A percentile compares a stretch with the other conserved stretches of the same genome.
Conservation (phyloP, 2,329 filamentous ascomycete genomes). For the Aspergillus glaucus region DNA sequence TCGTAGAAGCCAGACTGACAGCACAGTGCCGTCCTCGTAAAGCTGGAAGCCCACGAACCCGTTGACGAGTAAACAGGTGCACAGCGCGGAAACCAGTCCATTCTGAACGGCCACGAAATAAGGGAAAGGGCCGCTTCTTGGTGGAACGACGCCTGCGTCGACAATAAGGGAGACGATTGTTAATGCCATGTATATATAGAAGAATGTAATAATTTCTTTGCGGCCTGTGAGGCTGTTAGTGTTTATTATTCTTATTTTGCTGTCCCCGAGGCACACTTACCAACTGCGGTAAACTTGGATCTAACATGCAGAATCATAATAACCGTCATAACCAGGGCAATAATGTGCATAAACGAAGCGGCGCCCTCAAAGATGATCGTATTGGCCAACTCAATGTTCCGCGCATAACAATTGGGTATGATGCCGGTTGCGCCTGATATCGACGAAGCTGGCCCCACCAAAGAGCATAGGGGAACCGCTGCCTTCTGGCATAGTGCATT, state of each 20-base stretch:
- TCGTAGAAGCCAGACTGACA: slow-evolving; percentile 90
- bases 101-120: slow-evolving; percentile 89
- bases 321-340: slow-evolving; percentile 83
- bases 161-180: slow-evolving; percentile 84
- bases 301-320: slow-evolving; percentile 97
- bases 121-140: slow-evolving; percentile 70
- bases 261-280: slow-evolving; percentile 46
- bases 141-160: slow-evolving; percentile 86
- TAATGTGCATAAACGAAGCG: slow-evolving; percentile 84
- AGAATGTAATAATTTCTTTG: slow-evolving; percentile 78
- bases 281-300: slow-evolving; percentile 96
- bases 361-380: slow-evolving; percentile 97
- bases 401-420: slow-evolving; percentile 83
- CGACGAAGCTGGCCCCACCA: slow-evolving; percentile 61
- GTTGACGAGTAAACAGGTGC: slow-evolving; percentile 88
- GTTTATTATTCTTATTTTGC: slow-evolving; percentile 1
- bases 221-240: slow-evolving; percentile 43
- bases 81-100: slow-evolving; percentile 75
- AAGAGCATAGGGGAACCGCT: slow-evolving; percentile 77
- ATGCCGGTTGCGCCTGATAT: slow-evolving; percentile 70
- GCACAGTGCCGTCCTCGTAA: slow-evolving; percentile 90
- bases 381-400: slow-evolving; percentile 93
- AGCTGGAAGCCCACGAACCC: slow-evolving; percentile 98
- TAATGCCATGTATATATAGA: slow-evolving; percentile 91
- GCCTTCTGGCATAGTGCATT: slow-evolving; percentile 76